A percentile compares a stretch with the other conserved stretches of the same genome.
phyloP scores from a whole-genome alignment of 371 early-diverging fungal genomes.

The Vittaforma corneae region DNA sequence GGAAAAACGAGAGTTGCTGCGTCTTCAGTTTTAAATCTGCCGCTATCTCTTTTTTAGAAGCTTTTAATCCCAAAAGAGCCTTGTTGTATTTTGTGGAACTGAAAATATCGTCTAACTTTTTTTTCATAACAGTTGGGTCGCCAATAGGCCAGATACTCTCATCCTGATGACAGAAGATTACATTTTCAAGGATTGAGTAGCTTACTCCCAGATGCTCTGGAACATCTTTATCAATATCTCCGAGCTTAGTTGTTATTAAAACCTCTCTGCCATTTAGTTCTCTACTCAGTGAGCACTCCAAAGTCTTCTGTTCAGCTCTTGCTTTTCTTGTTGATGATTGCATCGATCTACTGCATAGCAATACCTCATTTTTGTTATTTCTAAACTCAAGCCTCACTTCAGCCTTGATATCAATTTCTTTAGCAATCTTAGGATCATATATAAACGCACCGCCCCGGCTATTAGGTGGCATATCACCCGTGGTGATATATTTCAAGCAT shows the following conservation, averaged over 20 bases:
- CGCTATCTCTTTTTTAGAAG: constrained; percentile 65
- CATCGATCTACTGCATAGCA: constrained; percentile 70
- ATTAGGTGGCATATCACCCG: constrained; percentile 87
- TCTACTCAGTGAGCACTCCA: constrained; percentile 62
- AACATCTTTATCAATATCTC: constrained; percentile 74
- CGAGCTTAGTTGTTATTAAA: constrained; percentile 68
- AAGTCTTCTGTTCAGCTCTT: constrained; percentile 65
- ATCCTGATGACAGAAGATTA: constrained; percentile 98
- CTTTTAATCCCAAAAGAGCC: constrained; percentile 71
- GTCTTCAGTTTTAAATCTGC: constrained; percentile 64
- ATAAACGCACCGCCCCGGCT: constrained; percentile 75
- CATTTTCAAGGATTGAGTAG: constrained; percentile 82
- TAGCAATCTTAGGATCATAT: constrained; percentile 79
- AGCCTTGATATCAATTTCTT: constrained; percentile 74
- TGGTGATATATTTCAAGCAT: constrained; percentile 84
- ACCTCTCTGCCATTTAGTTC: constrained; percentile 38
- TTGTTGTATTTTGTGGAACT: constrained; percentile 79
- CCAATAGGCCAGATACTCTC: constrained; percentile 91
- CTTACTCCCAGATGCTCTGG: constrained; percentile 74
- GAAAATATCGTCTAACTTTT: constrained; percentile 97
- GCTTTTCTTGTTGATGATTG: constrained; percentile 64
- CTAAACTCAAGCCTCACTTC: constrained; percentile 78
- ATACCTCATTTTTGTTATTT: constrained; percentile 65
- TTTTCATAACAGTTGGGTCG: constrained; percentile 77
- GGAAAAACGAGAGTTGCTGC: constrained; percentile 63